These are phyloP conservation scores for Thelonectria blattea DNA, from an alignment of 2,329 filamentous ascomycete genomes.

Conservation along the genomic window DNA sequence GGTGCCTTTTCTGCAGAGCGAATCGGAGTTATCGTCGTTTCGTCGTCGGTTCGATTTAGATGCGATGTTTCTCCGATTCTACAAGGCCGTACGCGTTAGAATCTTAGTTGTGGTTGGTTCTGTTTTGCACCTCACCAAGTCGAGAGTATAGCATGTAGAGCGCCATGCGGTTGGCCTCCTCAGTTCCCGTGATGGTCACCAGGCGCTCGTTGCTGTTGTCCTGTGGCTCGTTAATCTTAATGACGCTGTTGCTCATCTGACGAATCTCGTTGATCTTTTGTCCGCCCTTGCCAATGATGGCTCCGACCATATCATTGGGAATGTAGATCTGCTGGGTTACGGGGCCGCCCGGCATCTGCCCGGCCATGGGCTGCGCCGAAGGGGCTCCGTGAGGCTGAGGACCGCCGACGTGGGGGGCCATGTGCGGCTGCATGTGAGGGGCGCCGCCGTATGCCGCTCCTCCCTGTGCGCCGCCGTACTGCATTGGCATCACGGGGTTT, in stretches of 20 bases:
- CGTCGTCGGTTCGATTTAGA: conserved; percentile 39
- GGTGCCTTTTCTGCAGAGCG: conserved; percentile 13
- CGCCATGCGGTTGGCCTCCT: conserved; percentile 99
- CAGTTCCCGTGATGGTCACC: conserved; percentile 96
- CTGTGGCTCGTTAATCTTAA: conserved; percentile 99
- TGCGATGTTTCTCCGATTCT: conserved; percentile 55
- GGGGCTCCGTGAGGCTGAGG: conserved; percentile 67
- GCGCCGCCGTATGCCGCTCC: conserved; percentile 79
- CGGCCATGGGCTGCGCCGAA: conserved; percentile 76
- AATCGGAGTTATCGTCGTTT: conserved; percentile 23
- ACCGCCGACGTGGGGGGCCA: conserved; percentile 63
- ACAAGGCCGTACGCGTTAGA: conserved; percentile 37
- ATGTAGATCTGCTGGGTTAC: conserved; percentile 99
- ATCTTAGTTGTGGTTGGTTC: conserved; percentile 29
- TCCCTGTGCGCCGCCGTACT: conserved; percentile 79
- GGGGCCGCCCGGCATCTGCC: conserved; percentile 64
- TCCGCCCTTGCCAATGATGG: conserved; percentile 97
- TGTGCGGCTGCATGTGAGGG: conserved; percentile 76
- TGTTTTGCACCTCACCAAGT: conserved; percentile 71
- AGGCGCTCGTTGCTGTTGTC: conserved; percentile 98
- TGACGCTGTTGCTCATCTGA: conserved; percentile 94
- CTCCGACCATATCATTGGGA: conserved; percentile 98
- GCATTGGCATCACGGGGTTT: conserved; percentile 70
- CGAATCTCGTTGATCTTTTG: conserved; percentile 99
- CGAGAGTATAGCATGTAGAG: conserved; percentile 98